These are phyloP conservation scores for Aphelidium insulamus DNA, from an alignment of 371 early-diverging fungal species.

Conservation along the genomic window DNA sequence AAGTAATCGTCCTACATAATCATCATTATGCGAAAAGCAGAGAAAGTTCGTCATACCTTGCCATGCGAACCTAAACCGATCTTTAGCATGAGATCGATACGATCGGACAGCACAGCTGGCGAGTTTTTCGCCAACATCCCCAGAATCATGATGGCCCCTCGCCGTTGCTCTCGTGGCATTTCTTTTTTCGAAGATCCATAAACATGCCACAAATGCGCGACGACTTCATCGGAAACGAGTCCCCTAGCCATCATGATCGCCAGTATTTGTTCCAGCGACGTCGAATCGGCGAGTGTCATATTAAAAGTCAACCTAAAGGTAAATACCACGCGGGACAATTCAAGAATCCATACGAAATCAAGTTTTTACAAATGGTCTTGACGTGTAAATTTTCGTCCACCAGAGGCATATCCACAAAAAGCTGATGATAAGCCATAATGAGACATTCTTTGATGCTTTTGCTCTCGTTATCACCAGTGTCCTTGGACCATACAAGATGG, in stretches of 20 bases:
- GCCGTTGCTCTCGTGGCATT: slow-evolving; percentile 43
- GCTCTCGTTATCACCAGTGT: slow-evolving; percentile 50
- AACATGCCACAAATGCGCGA: slow-evolving; percentile 64
- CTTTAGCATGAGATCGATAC: slow-evolving; percentile 49
- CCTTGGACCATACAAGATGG: slow-evolving; percentile 84
- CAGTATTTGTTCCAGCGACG: slow-evolving; percentile 75
- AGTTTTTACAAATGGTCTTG: slow-evolving; percentile 35
- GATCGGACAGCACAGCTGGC: slow-evolving; percentile 48
- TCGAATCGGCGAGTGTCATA: slow-evolving; percentile 72
- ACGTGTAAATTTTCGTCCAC: slow-evolving; percentile 30
- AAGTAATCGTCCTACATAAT: slow-evolving; percentile 30
- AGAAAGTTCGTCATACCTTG: slow-evolving; percentile 14
- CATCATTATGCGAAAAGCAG: background rate
- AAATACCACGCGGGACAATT: background rate
- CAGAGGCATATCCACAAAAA: slow-evolving; percentile 45
- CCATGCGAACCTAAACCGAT: slow-evolving; percentile 71
- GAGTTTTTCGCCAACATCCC: slow-evolving; percentile 73
- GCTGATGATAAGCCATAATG: slow-evolving; percentile 43
- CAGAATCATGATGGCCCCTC: slow-evolving; percentile 75
- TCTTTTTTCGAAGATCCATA: slow-evolving; percentile 43
- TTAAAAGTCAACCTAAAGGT: slow-evolving; percentile 43
- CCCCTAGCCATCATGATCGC: slow-evolving; percentile 36
- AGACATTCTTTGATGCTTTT: slow-evolving; percentile 56
- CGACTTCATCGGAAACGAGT: slow-evolving; percentile 31
- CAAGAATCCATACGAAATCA: slow-evolving; percentile 24